Conservation (phyloP, 352 stramenopile genomes). For the Saprolegnia parasitica region DNA sequence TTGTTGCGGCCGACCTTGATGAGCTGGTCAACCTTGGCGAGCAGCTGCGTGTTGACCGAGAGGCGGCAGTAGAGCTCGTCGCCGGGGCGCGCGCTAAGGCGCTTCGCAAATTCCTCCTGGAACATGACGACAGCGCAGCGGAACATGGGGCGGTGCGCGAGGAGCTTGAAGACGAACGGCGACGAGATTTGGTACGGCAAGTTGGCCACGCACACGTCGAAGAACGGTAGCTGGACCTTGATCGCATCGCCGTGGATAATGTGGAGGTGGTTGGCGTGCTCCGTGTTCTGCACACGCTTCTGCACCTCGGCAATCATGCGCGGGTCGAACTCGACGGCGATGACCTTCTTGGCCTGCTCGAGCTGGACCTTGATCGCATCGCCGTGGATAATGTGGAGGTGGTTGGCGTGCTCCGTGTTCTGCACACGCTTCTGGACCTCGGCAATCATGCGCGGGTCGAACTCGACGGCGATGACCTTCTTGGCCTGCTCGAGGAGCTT, state of each 20-base stretch:
- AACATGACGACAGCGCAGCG: constrained; percentile 99
- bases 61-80: constrained; percentile 98
- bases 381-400: constrained; percentile 98
- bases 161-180: constrained; percentile 98
- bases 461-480: constrained; percentile 97
- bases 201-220: constrained; percentile 99
- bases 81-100: constrained; percentile 94
- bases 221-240: constrained; percentile 94
- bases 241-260: constrained; percentile 99
- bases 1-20: constrained; percentile 99
- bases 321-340: constrained; percentile 98
- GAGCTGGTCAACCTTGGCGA: constrained; percentile 98
- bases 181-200: constrained; percentile 99
- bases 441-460: constrained; percentile 98
- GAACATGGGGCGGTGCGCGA: constrained; percentile 97
- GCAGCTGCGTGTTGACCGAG: constrained; percentile 98
- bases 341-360: constrained; percentile 94
- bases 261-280: constrained; percentile 92
- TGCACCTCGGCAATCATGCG: constrained; percentile 99
- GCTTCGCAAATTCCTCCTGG: constrained; percentile 98
- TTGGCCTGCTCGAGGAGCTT: constrained; percentile 97
- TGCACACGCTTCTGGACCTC: constrained; percentile 99
- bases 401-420: constrained; percentile 90
- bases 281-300: constrained; percentile 97
- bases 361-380: constrained; percentile 95